Base-by-base conservation (phyloP, 2,329 filamentous ascomycete species). In the Colletotrichum somersetense region DNA sequence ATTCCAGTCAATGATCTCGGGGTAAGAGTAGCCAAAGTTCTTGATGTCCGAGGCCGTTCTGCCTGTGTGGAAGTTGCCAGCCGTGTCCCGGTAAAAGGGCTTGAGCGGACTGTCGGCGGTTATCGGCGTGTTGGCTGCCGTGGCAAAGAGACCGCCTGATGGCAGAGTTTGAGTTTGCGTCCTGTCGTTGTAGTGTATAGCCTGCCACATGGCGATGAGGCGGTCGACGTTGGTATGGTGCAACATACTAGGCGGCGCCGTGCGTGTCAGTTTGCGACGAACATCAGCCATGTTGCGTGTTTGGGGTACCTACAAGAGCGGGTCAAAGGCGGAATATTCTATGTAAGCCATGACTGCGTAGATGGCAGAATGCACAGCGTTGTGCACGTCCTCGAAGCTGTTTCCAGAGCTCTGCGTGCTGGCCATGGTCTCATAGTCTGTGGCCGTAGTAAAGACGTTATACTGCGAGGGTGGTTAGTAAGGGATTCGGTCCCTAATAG, bases 221-320 rank as follows among this genome's bases (percentile, higher is more conserved):
- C 90, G 87, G 75, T 92, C 90, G 66, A 92, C 85, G 75, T 92
- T 89, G 76, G 85, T 80, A 80, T 86, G 86, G 73, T 68, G 66
- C 23, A 68, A 40, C 66, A 68, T 68, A 59, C 53, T 57, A 55
- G 42, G 42, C 16, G 42, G 62, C 35, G 35, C 52, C n/a, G 38
- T 8, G 23, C n/a, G 63, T 35, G 40, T 66, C 30, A 66, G 63
- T 40, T 18, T 14, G 40, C 33, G 20, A 52, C 16, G 52, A 42
- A 42, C 30, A 48, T 66, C 40, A 16, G 35, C 2, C 35, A 6
- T 18, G 33, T 16, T 5, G 38, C 5, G 3, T 38, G 6, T 16
- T 16, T 30, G 26, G 38, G 18, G 30, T 33, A 77, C 81, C 71
- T 77, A 83, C 81, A 86, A 87, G 35, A 86, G 74, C 14, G 84